A percentile compares a stretch with the other conserved stretches of the same genome.
These are phyloP conservation scores for Lepiota subincarnata DNA, from an alignment of 768 basidiomycete species.

Conservation along the genomic window DNA sequence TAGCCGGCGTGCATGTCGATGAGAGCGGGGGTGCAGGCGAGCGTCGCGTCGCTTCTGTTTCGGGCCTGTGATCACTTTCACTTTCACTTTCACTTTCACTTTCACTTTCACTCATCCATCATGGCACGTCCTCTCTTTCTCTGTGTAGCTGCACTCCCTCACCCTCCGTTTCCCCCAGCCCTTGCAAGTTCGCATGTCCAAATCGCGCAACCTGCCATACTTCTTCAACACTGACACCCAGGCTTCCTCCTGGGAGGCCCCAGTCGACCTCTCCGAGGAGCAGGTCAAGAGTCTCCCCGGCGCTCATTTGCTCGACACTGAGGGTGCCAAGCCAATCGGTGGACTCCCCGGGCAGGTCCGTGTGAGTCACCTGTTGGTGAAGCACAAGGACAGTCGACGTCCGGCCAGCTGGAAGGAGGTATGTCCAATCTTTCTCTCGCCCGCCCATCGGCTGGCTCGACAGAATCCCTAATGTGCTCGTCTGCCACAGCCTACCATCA, in stretches of 20 bases:
- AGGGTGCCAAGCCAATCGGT: constrained; percentile 23
- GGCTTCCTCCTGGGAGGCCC: constrained; percentile 78
- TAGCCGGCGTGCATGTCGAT: constrained; percentile 30
- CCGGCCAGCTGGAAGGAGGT: constrained; percentile 87
- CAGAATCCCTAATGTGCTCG: not conserved
- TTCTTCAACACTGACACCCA: constrained; percentile 76
- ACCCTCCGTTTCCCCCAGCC: constrained; percentile 10
- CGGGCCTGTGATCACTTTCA: constrained; percentile 4
- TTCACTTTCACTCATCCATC: too few species aligned
- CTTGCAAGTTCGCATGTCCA: constrained; percentile 91
- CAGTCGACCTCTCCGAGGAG: constrained; percentile 54
- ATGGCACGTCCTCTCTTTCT: not conserved
- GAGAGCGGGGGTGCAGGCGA: not conserved
- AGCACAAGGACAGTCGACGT: constrained; percentile 77
- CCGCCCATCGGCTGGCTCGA: not conserved
- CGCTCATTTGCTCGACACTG: constrained; percentile 38
- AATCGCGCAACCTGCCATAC: constrained; percentile 74
- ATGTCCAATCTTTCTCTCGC: constrained; percentile 19
- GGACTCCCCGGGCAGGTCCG: constrained; percentile 57
- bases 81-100: too few species aligned
- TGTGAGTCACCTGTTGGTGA: constrained; percentile 94
- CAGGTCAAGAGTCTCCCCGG: constrained; percentile 65
- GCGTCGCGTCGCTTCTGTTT: too few species aligned
- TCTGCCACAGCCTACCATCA: constrained; percentile 63
- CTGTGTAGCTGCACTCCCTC: constrained; percentile 4